Conservation (phyloP, 352 stramenopile genomes). For the Saprolegnia parasitica region DNA sequence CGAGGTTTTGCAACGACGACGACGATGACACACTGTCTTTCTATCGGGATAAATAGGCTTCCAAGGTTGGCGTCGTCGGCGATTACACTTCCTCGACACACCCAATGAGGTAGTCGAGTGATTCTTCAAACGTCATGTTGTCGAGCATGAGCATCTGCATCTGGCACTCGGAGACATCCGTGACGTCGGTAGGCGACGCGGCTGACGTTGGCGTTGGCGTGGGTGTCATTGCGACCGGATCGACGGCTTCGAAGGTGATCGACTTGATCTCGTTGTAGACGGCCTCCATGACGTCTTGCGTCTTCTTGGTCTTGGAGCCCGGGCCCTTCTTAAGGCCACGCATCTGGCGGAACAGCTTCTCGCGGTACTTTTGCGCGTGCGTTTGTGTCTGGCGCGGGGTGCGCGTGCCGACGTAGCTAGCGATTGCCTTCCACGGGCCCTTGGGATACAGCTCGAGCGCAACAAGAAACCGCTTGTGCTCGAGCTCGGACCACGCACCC, state of each 20-base stretch:
- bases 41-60: conserved; percentile 14
- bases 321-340: conserved; percentile 8
- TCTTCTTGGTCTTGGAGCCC: conserved; percentile 12
- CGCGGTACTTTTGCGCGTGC: conserved; percentile 26
- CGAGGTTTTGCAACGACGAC: not conserved
- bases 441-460: conserved; percentile 22
- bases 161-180: not conserved
- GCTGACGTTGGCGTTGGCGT: too few relatives aligned
- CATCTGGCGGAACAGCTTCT: conserved; percentile 20
- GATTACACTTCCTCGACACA: conserved; percentile 13
- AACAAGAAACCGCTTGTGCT: conserved; percentile 24
- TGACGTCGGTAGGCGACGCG: not conserved
- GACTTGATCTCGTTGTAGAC: conserved; percentile 13
- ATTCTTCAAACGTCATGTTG: conserved; percentile 16
- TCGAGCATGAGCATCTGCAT: conserved; percentile 20
- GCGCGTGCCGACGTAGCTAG: conserved; percentile 19
- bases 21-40: conserved; percentile 14
- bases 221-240: not conserved
- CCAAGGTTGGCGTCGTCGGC: not conserved
- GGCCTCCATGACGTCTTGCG: conserved; percentile 7
- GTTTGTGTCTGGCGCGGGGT: conserved; percentile 21
- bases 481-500: conserved; percentile 5
- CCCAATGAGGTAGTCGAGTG: conserved; percentile 13
- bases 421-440: conserved; percentile 23
- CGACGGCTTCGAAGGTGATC: conserved; percentile 8